Evolutionary conservation across 1,284 basidiomycete species (phyloP).

Genomic region (Apiotrichum laibachii): DNA sequence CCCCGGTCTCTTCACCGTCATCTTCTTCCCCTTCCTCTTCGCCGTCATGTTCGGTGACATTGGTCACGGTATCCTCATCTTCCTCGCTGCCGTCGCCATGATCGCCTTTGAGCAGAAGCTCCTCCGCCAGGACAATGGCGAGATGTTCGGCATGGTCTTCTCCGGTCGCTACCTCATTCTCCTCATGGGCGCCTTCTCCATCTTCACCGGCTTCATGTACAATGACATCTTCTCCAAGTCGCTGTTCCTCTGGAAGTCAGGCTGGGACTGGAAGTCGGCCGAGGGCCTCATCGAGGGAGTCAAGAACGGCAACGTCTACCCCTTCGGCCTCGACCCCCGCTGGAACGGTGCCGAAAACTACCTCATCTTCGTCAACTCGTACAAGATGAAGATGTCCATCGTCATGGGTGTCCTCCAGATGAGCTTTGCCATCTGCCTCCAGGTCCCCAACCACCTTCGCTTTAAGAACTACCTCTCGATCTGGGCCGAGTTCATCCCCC

Average conservation of each 20-base stretch:
- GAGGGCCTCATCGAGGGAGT: constrained; percentile 58
- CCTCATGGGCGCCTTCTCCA: constrained; percentile 92
- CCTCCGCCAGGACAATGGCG: constrained; percentile 65
- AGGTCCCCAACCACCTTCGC: constrained; percentile 90
- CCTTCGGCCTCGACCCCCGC: constrained; percentile 89
- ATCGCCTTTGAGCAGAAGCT: constrained; percentile 79
- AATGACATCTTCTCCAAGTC: constrained; percentile 99
- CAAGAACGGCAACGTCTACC: constrained; percentile 70
- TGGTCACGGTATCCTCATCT: constrained; percentile 87
- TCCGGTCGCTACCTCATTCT: constrained; percentile 98
- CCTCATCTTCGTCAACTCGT: constrained; percentile 94
- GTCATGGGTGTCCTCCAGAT: constrained; percentile 97
- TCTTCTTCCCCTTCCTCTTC: constrained; percentile 98
- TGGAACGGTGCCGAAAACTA: constrained; percentile 95
- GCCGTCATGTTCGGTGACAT: constrained; percentile 99
- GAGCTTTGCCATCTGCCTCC: constrained; percentile 95
- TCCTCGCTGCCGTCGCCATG: constrained; percentile 75
- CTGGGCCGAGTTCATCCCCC: constrained; percentile 92
- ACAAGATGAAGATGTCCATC: constrained; percentile 99
- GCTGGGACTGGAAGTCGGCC: constrained; percentile 73
- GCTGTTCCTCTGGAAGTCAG: constrained; percentile 81
- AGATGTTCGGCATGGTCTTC: constrained; percentile 89
- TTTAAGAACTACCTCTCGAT: constrained; percentile 85
- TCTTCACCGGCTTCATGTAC: constrained; percentile 96
- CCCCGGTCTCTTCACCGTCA: constrained; percentile 88